Conservation (phyloP, 345 rosid genomes). For the Eucalyptus microcorys region DNA sequence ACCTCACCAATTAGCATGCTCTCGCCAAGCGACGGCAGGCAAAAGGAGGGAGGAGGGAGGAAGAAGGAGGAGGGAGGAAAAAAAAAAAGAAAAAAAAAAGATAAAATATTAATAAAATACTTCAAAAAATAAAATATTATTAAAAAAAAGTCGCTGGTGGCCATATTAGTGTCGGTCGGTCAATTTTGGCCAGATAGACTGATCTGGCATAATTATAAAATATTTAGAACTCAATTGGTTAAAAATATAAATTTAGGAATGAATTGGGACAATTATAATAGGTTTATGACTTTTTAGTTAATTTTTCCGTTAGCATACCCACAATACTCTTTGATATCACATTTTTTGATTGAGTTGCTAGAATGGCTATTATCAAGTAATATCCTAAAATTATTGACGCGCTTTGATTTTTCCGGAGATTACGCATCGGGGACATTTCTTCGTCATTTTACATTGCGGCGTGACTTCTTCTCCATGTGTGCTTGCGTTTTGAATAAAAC, state of each 20-base stretch:
- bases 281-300: rapidly evolving
- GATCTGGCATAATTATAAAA: no score
- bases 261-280: no score
- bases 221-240: rapidly evolving
- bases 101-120: no score
- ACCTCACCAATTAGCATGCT: rapidly evolving
- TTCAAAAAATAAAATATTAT: no score
- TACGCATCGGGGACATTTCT: background rate
- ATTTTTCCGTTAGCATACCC: background rate
- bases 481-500: background rate
- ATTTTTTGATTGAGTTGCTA: background rate
- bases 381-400: background rate
- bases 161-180: rapidly evolving
- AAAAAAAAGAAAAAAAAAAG: rapidly evolving
- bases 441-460: background rate
- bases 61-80: no score
- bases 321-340: background rate
- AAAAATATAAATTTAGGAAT: rapidly evolving
- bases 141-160: rapidly evolving
- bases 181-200: rapidly evolving
- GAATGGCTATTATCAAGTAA: background rate
- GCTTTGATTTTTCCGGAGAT: background rate
- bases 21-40: rapidly evolving
- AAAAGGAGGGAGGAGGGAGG: no score
- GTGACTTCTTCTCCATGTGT: background rate